These are phyloP conservation scores for Stylosanthes scabra DNA, from an alignment of 331 rosid genomes.

Conservation along the genomic window DNA sequence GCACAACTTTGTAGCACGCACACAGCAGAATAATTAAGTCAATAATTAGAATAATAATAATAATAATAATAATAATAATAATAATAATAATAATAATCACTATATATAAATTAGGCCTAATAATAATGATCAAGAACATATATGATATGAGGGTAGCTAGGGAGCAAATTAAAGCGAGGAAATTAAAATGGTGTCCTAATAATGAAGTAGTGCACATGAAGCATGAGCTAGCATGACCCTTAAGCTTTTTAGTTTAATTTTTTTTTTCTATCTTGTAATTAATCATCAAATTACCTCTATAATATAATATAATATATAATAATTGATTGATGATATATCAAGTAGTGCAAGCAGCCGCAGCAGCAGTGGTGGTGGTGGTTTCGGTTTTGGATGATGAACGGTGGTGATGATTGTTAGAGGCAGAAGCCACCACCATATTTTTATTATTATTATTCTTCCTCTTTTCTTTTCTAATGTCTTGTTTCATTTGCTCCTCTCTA, in stretches of 20 bases:
- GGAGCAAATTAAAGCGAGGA: too few species aligned
- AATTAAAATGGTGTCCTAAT: background rate
- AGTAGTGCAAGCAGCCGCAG: constrained; percentile 54
- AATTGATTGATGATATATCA: background rate
- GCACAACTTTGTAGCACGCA: too few species aligned
- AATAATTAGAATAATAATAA: too few species aligned
- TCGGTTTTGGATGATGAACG: constrained; percentile 38
- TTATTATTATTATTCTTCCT: constrained; percentile 12
- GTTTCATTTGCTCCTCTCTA: constrained; percentile 76
- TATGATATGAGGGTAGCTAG: too few species aligned
- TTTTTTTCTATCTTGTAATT: background rate
- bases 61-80: too few species aligned
- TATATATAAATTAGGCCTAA: too few species aligned
- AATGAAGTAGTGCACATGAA: background rate
- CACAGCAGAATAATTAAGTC: too few species aligned
- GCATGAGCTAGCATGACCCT: constrained; percentile 19
- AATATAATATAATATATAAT: too few species aligned
- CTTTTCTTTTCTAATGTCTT: constrained; percentile 67
- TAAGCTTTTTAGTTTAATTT: background rate
- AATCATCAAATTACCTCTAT: background rate
- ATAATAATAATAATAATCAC: too few species aligned
- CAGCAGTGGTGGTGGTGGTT: background rate
- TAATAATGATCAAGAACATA: too few species aligned
- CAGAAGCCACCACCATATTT: too few species aligned
- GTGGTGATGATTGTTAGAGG: constrained; percentile 33